phyloP scores from a whole-genome alignment of 75 land plant species.

The Cupressus sempervirens region DNA sequence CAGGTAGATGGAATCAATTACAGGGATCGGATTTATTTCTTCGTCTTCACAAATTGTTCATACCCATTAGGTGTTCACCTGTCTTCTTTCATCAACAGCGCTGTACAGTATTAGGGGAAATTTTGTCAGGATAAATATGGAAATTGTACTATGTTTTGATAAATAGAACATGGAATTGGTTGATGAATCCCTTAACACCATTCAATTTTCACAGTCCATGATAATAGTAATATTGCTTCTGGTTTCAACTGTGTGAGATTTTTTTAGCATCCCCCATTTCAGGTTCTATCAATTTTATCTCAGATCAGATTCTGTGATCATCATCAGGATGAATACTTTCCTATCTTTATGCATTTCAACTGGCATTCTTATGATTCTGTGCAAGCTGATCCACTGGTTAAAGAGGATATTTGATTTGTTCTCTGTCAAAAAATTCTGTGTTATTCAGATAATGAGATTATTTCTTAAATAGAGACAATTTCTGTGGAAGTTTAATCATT shows the following conservation, averaged over 20 bases:
- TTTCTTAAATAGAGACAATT: neutral
- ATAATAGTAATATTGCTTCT: too few relatives aligned
- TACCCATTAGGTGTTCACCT: neutral
- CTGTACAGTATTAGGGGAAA: neutral
- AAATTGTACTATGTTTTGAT: constrained; percentile 6
- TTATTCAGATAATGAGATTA: neutral
- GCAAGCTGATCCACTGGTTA: neutral
- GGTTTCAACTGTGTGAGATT: too few relatives aligned
- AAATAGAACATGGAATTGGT: neutral
- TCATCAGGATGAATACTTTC: too few relatives aligned
- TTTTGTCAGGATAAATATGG: neutral
- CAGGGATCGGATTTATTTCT: neutral
- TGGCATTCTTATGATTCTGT: neutral
- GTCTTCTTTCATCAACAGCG: neutral
- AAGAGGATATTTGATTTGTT: neutral
- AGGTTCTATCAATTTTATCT: too few relatives aligned
- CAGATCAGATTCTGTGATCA: too few relatives aligned
- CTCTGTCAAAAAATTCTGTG: neutral
- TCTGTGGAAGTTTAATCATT: neutral
- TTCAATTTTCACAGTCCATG: too few relatives aligned
- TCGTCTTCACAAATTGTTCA: neutral
- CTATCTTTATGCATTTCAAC: neutral
- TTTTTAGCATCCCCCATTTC: too few relatives aligned
- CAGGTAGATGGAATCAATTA: constrained; percentile 35
- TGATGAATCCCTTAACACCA: too few relatives aligned